These are phyloP conservation scores for Barbatosphaeria neglecta DNA, from an alignment of 495 filamentous ascomycete genomes.

Conservation along the genomic window DNA sequence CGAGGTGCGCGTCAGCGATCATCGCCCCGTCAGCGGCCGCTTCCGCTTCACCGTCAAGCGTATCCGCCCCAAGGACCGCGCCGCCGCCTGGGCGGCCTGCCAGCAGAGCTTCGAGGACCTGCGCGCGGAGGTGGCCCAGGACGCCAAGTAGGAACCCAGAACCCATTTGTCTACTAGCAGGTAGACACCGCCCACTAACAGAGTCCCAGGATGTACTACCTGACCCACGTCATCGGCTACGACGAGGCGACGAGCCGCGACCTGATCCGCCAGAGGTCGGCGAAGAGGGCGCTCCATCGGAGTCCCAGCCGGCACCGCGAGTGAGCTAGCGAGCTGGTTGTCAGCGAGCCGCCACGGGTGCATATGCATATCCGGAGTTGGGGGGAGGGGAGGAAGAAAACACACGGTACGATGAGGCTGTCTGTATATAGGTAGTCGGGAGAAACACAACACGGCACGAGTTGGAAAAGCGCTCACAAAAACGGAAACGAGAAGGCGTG, in stretches of 20 bases:
- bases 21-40: slow-evolving; percentile 77
- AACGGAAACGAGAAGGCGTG: too few species aligned
- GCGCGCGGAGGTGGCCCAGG: slow-evolving; percentile 53
- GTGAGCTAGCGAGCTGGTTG: too few species aligned
- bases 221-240: slow-evolving; percentile 33
- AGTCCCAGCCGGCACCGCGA: slow-evolving; percentile 16
- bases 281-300: slow-evolving; percentile 14
- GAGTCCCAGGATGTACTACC: slow-evolving; percentile 26
- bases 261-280: slow-evolving; percentile 22
- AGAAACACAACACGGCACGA: too few species aligned
- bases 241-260: slow-evolving; percentile 26
- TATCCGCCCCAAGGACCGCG: slow-evolving; percentile 54
- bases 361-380: too few species aligned
- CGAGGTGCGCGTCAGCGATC: slow-evolving; percentile 82
- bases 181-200: slow-evolving; percentile 7
- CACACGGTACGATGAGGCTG: too few species aligned
- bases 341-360: too few species aligned
- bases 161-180: neutral
- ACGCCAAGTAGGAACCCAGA: slow-evolving; percentile 26
- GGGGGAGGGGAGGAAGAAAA: too few species aligned
- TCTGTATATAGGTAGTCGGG: too few species aligned
- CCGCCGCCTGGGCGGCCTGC: slow-evolving; percentile 54
- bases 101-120: slow-evolving; percentile 60
- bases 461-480: too few species aligned
- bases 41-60: slow-evolving; percentile 77